These are phyloP conservation scores for Candida morakotiae DNA, from an alignment of 805 yeast genomes.

Conservation along the genomic window DNA sequence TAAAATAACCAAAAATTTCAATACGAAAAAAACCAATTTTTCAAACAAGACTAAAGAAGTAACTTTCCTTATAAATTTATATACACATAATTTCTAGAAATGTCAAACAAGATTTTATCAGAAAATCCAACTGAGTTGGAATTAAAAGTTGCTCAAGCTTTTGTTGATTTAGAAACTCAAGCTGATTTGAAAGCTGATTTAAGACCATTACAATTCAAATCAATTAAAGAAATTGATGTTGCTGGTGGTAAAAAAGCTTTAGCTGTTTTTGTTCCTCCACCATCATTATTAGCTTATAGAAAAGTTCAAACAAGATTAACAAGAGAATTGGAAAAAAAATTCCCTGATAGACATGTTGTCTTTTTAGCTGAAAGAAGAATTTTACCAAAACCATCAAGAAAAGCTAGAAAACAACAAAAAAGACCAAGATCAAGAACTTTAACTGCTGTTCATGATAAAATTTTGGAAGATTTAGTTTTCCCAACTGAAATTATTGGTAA, in stretches of 20 bases:
- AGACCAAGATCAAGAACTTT: slow-evolving; percentile 99
- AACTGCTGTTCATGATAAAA: slow-evolving; percentile 97
- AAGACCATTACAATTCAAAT: slow-evolving; percentile 98
- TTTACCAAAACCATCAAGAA: slow-evolving; percentile 98
- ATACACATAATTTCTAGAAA: slow-evolving; percentile 28
- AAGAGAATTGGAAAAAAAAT: slow-evolving; percentile 99
- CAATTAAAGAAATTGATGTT: slow-evolving; percentile 97
- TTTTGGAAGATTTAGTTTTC: slow-evolving; percentile 98
- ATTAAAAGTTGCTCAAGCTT: slow-evolving; percentile 99
- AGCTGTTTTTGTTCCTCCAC: slow-evolving; percentile 97
- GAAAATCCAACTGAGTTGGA: slow-evolving; percentile 97
- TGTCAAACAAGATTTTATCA: slow-evolving; percentile 96
- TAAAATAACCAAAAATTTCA: slow-evolving; percentile 7
- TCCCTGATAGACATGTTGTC: slow-evolving; percentile 99
- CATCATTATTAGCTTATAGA: slow-evolving; percentile 89
- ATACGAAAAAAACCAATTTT: slow-evolving; percentile 3
- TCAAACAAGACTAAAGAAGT: slow-evolving; percentile 2
- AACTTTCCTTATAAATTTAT: slow-evolving; percentile 2
- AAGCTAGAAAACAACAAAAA: slow-evolving; percentile 91
- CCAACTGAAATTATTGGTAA: slow-evolving; percentile 99
- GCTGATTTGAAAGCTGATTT: slow-evolving; percentile 96
- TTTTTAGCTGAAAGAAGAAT: slow-evolving; percentile 99
- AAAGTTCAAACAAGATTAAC: slow-evolving; percentile 95
- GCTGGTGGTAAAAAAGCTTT: slow-evolving; percentile 98
- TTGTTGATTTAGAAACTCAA: slow-evolving; percentile 93